A percentile compares a stretch with the other conserved stretches of the same genome.
Conservation (phyloP, 768 basidiomycete genomes). For the Exidia glandulosa region DNA sequence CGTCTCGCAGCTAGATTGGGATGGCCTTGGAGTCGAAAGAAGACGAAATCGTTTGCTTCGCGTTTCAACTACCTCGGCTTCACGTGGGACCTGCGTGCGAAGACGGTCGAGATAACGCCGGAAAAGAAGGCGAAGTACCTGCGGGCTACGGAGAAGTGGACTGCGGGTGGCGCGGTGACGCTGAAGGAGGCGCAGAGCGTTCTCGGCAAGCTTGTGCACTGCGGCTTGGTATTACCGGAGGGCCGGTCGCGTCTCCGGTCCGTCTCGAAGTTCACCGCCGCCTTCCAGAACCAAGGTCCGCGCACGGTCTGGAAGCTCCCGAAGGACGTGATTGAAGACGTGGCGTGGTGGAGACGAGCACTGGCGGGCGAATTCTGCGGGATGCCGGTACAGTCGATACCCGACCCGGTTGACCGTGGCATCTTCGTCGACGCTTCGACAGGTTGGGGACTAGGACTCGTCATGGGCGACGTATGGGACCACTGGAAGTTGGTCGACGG, state of each 20-base stretch:
- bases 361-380: neutral
- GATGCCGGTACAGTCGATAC: neutral
- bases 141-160: neutral
- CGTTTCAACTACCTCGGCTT: constrained; percentile 3
- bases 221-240: neutral
- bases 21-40: constrained; percentile 26
- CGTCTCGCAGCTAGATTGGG: constrained; percentile 12
- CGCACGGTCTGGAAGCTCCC: neutral
- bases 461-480: neutral
- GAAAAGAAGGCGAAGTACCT: neutral
- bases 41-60: constrained; percentile 17
- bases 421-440: neutral
- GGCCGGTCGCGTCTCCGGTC: neutral
- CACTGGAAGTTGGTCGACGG: neutral
- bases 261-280: neutral
- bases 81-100: neutral
- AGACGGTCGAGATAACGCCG: neutral
- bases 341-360: neutral
- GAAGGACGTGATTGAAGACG: neutral
- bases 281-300: neutral
- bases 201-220: neutral
- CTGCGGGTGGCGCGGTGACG: neutral
- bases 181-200: neutral
- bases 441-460: neutral
- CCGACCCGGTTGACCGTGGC: neutral